Percentiles rank a stretch among this genome's conserved stretches.
phyloP scores from a whole-genome alignment of 306 rosid genomes.

The Vigna reflexopilosa region DNA sequence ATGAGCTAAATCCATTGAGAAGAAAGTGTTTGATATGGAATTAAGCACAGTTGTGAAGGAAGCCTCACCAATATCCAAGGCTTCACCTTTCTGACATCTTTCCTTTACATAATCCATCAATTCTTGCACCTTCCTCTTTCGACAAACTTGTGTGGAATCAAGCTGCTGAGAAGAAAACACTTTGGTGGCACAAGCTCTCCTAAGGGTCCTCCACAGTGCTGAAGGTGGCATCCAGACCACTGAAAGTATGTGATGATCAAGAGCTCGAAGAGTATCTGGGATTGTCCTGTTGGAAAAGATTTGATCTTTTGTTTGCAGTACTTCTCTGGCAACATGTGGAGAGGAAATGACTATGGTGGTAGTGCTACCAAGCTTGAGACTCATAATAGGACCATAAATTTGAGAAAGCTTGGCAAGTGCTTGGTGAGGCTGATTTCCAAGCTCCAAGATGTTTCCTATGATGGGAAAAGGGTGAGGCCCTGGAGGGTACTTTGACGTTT shows the following conservation, averaged over 20 bases:
- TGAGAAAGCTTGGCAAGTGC: conserved; percentile 32
- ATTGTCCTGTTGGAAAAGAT: not conserved
- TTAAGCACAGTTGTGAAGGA: conserved; percentile 38
- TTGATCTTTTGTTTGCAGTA: not conserved
- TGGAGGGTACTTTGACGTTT: conserved; percentile 16
- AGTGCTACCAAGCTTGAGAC: conserved; percentile 23
- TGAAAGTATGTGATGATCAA: conserved; percentile 17
- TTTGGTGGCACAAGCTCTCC: conserved; percentile 27
- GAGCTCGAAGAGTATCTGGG: not conserved
- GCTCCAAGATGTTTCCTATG: conserved; percentile 58
- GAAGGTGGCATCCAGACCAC: conserved; percentile 5
- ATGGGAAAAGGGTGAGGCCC: conserved; percentile 62
- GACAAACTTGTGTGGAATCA: conserved; percentile 13
- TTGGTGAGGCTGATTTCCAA: conserved; percentile 39
- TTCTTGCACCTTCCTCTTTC: conserved; percentile 35
- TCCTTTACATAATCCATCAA: conserved; percentile 16
- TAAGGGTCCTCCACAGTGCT: conserved; percentile 34
- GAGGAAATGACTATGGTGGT: conserved; percentile 47
- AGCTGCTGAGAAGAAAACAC: conserved; percentile 36
- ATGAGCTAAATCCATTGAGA: conserved; percentile 43
- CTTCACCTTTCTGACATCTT: conserved; percentile 31
- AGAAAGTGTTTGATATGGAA: conserved; percentile 47
- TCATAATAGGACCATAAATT: conserved; percentile 44
- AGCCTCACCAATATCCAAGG: conserved; percentile 46
- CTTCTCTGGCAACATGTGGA: conserved; percentile 43